Evolutionary conservation across 2,329 filamentous ascomycete genomes (phyloP).

Genomic region (Sporothrix schenckii): DNA sequence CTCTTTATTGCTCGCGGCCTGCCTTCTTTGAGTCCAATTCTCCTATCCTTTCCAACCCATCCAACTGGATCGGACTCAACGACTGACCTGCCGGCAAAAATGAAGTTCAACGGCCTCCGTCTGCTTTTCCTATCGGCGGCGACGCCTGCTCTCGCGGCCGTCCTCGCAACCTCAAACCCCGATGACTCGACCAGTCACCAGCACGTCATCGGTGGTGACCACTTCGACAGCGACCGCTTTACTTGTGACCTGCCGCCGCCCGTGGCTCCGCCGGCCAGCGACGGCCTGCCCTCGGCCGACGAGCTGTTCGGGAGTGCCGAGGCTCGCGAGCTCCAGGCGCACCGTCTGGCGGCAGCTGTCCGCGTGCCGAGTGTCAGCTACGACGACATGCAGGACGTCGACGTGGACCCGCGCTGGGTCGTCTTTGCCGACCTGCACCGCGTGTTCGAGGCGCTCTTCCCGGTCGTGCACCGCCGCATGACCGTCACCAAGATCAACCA

Average conservation of each 20-base stretch:
- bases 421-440: conserved; percentile 58
- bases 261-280: conserved; percentile 30
- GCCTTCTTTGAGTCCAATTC: neutral
- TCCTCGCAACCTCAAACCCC: conserved; percentile 1
- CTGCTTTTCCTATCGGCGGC: conserved; percentile 22
- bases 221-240: conserved; percentile 28
- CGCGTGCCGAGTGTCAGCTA: conserved; percentile 42
- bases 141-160: conserved; percentile 28
- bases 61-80: neutral
- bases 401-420: conserved; percentile 61
- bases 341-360: conserved; percentile 42
- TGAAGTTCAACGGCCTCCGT: conserved; percentile 24
- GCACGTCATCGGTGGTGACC: conserved; percentile 18
- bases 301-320: conserved; percentile 31
- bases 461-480: conserved; percentile 49
- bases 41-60: too few relatives aligned
- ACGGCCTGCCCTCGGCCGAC: conserved; percentile 34
- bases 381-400: conserved; percentile 54
- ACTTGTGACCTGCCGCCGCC: conserved; percentile 35
- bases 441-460: conserved; percentile 56
- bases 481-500: conserved; percentile 59
- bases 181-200: conserved; percentile 17
- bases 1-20: neutral
- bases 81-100: neutral
- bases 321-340: conserved; percentile 36